A percentile compares a stretch with the other conserved stretches of the same genome.
These are phyloP conservation scores for Prunus dulcis DNA, from an alignment of 306 rosid species.

Conservation along the genomic window DNA sequence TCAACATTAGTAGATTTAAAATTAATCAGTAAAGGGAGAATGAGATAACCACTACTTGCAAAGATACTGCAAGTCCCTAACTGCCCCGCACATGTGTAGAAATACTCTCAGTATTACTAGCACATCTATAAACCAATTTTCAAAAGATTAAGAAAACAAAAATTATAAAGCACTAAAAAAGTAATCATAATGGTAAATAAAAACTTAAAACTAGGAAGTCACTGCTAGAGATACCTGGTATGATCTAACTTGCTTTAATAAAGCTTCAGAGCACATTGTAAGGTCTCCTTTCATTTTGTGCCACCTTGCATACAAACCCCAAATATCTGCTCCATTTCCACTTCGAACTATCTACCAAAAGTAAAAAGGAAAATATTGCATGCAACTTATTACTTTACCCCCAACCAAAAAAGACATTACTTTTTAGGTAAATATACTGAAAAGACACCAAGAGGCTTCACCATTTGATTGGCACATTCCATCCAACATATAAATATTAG, in stretches of 20 bases:
- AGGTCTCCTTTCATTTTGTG: slow-evolving; percentile 84
- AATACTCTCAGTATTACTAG: no score
- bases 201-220: not conserved
- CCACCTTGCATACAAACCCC: slow-evolving; percentile 95
- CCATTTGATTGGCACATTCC: not conserved
- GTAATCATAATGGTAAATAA: no score
- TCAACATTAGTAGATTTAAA: not conserved
- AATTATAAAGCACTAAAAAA: not conserved
- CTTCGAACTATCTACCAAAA: slow-evolving; percentile 60
- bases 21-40: not conserved
- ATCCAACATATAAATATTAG: not conserved
- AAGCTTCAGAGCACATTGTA: slow-evolving; percentile 87
- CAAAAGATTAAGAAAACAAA: not conserved
- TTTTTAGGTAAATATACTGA: not conserved
- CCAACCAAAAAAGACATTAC: not conserved
- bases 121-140: not conserved
- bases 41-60: not conserved
- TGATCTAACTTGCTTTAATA: slow-evolving; percentile 90
- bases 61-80: not conserved
- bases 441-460: not conserved
- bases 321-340: slow-evolving; percentile 66
- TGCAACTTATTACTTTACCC: not conserved
- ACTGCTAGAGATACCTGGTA: slow-evolving; percentile 55
- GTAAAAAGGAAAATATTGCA: slow-evolving; percentile 18
- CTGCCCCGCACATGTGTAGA: not conserved